A percentile compares a stretch with the other conserved stretches of the same genome.
phyloP scores from a whole-genome alignment of 2,329 filamentous ascomycete genomes.

The Pseudopyrenochaeta lycopersici region DNA sequence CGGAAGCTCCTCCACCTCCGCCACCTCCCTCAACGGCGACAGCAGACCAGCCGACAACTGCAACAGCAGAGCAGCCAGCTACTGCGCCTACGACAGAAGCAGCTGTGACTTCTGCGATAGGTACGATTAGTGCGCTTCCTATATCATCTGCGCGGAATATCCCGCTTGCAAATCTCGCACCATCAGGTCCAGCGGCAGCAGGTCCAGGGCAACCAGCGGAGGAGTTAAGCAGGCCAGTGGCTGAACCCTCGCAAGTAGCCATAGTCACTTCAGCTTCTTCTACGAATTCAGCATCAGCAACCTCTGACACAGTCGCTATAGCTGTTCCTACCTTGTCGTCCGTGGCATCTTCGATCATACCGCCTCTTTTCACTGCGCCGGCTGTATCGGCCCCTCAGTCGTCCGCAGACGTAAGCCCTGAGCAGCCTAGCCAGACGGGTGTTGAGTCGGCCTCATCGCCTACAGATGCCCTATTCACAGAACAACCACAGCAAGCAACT shows the following conservation, averaged over 20 bases:
- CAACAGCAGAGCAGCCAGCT: constrained; percentile 21
- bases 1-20: constrained; percentile 22
- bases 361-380: constrained; percentile 16
- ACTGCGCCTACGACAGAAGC: constrained; percentile 31
- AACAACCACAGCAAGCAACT: constrained; percentile 22
- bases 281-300: constrained; percentile 32
- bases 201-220: constrained; percentile 9
- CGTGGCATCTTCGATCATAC: constrained; percentile 7
- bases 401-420: constrained; percentile 20
- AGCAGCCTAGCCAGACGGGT: constrained; percentile 14
- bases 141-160: constrained; percentile 31
- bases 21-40: constrained; percentile 12
- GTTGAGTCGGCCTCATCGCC: constrained; percentile 16
- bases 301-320: constrained; percentile 41
- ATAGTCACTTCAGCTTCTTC: constrained; percentile 16
- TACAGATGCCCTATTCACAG: constrained; percentile 18
- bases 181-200: constrained; percentile 23
- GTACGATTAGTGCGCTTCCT: constrained; percentile 44
- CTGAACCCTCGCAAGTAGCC: constrained; percentile 17
- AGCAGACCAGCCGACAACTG: constrained; percentile 24
- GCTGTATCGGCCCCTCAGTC: constrained; percentile 21
- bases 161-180: constrained; percentile 28
- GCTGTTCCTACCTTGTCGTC: constrained; percentile 31
- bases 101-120: constrained; percentile 42
- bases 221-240: constrained; percentile 11